Evolutionary conservation across 2,329 filamentous ascomycete species (phyloP).

Genomic region (Arthroderma sp.): DNA sequence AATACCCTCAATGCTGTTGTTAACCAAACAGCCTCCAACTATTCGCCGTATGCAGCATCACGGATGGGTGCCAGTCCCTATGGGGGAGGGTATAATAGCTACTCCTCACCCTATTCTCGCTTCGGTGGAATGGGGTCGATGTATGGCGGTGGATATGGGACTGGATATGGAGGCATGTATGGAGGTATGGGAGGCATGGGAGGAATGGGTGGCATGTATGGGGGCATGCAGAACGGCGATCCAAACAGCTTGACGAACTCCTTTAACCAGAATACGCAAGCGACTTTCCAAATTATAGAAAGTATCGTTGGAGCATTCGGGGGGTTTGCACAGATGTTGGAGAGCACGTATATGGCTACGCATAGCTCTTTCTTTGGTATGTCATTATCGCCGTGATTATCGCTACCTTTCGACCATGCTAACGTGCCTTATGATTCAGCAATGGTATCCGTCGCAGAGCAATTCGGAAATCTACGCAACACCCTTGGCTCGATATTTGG

Average conservation of each 20-base stretch:
- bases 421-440: slow-evolving; percentile 39
- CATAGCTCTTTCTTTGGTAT: slow-evolving; percentile 96
- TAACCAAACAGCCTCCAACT: slow-evolving; percentile 76
- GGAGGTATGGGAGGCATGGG: slow-evolving; percentile 36
- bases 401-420: slow-evolving; percentile 6
- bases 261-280: slow-evolving; percentile 87
- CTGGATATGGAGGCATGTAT: slow-evolving; percentile 34
- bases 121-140: slow-evolving; percentile 36
- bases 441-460: slow-evolving; percentile 96
- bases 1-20: slow-evolving; percentile 64
- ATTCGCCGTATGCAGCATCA: slow-evolving; percentile 51
- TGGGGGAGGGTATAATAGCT: slow-evolving; percentile 39
- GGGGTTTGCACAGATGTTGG: slow-evolving; percentile 96
- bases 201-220: slow-evolving; percentile 31
- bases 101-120: slow-evolving; percentile 43
- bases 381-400: slow-evolving; percentile 19
- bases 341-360: slow-evolving; percentile 99
- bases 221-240: slow-evolving; percentile 37
- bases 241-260: slow-evolving; percentile 89
- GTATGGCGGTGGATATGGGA: slow-evolving; percentile 23
- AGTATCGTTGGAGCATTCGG: slow-evolving; percentile 93
- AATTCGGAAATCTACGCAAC: slow-evolving; percentile 85
- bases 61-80: slow-evolving; percentile 42
- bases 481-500: slow-evolving; percentile 87
- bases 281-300: slow-evolving; percentile 97